phyloP scores from a whole-genome alignment of 805 yeast species.

The Candida awuae region DNA sequence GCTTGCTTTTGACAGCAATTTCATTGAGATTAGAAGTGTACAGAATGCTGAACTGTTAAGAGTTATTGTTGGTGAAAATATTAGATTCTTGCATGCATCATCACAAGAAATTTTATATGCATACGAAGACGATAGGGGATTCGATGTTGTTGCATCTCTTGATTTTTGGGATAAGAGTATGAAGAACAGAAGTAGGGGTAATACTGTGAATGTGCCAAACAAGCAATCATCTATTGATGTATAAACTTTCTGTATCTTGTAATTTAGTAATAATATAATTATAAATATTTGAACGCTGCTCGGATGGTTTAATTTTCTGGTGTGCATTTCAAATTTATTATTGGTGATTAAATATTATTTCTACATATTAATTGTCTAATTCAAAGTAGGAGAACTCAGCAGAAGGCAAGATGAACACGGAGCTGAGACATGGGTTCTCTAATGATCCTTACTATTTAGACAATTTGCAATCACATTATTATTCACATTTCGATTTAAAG shows the following conservation, averaged over 20 bases:
- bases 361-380: no score
- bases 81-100: conserved; percentile 77
- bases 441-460: conserved; percentile 26
- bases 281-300: no score
- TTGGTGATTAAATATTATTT: no score
- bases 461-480: conserved; percentile 26
- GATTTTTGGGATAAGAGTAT: conserved; percentile 68
- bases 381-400: no score
- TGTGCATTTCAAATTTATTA: no score
- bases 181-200: conserved; percentile 17
- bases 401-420: no score
- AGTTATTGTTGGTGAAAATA: conserved; percentile 88
- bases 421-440: conserved; percentile 27
- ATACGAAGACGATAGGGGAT: conserved; percentile 83
- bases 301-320: no score
- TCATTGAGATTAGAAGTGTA: conserved; percentile 88
- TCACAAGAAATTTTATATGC: conserved; percentile 92
- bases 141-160: conserved; percentile 83
- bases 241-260: not conserved
- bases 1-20: conserved; percentile 80
- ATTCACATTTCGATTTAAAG: conserved; percentile 74
- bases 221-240: not conserved
- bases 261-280: no score
- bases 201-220: conserved; percentile 2
- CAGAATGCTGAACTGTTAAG: conserved; percentile 79